Evolutionary conservation across 306 rosid species (phyloP).

Genomic region (Ormosia emarginata): DNA sequence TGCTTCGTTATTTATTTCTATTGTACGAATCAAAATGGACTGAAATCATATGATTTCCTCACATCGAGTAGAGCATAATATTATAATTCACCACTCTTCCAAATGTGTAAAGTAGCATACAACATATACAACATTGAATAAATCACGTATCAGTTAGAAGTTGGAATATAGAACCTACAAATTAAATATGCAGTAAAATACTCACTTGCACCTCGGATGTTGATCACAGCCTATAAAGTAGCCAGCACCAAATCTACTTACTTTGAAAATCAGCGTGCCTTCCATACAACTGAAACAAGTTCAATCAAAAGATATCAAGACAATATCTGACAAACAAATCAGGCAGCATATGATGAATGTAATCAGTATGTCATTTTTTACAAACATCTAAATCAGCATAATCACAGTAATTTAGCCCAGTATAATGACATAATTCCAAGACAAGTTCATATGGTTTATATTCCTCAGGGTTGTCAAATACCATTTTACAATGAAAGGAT

Average conservation of each 20-base stretch:
- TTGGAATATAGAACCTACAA: not conserved
- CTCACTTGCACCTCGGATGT: slow-evolving; percentile 99
- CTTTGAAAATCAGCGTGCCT: slow-evolving; percentile 87
- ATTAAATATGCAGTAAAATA: slow-evolving; percentile 12
- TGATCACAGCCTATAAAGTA: slow-evolving; percentile 93
- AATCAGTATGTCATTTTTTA: slow-evolving; percentile 8
- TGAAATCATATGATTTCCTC: not conserved
- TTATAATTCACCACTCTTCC: not conserved
- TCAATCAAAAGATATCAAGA: slow-evolving; percentile 21
- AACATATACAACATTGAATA: not conserved
- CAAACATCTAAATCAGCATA: slow-evolving; percentile 7
- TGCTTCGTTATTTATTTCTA: not conserved
- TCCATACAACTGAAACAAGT: slow-evolving; percentile 72
- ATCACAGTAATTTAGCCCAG: not conserved
- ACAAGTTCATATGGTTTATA: not conserved
- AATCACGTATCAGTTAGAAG: not conserved
- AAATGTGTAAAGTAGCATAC: not conserved
- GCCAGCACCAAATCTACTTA: slow-evolving; percentile 88
- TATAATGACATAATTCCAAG: not conserved
- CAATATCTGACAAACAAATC: slow-evolving; percentile 2
- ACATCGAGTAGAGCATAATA: not conserved
- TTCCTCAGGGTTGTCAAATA: not conserved
- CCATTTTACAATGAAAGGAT: not conserved
- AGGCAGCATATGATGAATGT: not conserved
- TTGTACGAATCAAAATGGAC: slow-evolving; percentile 6